These are phyloP conservation scores for Coniferiporia weirii DNA, from an alignment of 1,284 basidiomycete genomes.

Conservation along the genomic window DNA sequence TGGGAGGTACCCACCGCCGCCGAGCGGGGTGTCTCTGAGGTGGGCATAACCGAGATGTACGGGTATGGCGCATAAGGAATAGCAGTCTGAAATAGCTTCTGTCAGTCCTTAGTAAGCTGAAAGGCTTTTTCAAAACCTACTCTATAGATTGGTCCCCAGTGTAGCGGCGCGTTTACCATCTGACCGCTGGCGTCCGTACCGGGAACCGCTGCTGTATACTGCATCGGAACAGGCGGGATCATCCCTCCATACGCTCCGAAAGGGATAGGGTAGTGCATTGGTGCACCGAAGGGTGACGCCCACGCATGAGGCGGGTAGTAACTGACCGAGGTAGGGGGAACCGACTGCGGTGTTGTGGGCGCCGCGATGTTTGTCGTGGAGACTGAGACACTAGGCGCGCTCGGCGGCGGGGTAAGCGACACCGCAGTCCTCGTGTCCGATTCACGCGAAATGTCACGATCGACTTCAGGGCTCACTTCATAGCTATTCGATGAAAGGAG, in stretches of 20 bases:
- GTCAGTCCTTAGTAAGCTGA: background rate
- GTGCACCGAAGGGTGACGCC: conserved; percentile 48
- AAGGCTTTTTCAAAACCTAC: background rate
- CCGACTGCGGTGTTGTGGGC: conserved; percentile 33
- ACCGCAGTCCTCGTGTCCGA: conserved; percentile 26
- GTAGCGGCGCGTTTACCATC: conserved; percentile 1
- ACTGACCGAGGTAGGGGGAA: conserved; percentile 32
- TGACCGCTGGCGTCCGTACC: background rate
- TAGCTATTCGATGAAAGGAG: conserved; percentile 11
- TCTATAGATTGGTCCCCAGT: conserved; percentile 11
- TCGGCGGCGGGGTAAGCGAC: conserved; percentile 25
- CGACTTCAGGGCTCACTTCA: background rate
- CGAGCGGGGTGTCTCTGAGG: conserved; percentile 6
- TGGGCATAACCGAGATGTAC: conserved; percentile 9
- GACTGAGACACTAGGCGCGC: conserved; percentile 21
- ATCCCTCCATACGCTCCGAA: conserved; percentile 25
- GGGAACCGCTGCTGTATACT: background rate
- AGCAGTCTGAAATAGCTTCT: conserved; percentile 30
- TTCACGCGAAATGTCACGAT: background rate
- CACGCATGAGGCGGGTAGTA: conserved; percentile 50
- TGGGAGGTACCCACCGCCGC: conserved; percentile 2
- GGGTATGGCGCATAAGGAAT: conserved; percentile 41
- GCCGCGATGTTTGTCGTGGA: conserved; percentile 23
- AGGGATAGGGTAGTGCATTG: conserved; percentile 46
- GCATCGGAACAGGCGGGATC: conserved; percentile 6